These are phyloP conservation scores for Herpotrichia juniperi DNA, from an alignment of 2,329 filamentous ascomycete species.

Conservation along the genomic window DNA sequence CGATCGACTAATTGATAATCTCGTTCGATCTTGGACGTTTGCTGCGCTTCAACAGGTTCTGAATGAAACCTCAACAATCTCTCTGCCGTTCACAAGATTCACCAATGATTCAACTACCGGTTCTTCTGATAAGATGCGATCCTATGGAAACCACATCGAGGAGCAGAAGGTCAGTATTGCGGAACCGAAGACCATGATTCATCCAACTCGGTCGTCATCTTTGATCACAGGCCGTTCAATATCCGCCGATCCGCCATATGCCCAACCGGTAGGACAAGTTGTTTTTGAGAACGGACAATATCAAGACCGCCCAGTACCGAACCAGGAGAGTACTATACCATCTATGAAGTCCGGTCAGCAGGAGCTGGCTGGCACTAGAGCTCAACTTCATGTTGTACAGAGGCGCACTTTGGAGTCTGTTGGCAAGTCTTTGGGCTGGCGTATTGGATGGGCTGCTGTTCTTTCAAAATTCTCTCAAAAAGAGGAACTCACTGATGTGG, in stretches of 20 bases:
- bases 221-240: conserved; percentile 50
- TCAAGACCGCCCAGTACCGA: conserved; percentile 32
- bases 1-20: conserved; percentile 69
- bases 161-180: conserved; percentile 69
- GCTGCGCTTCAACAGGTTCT: conserved; percentile 77
- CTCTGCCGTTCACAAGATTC: conserved; percentile 65
- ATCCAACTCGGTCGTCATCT: conserved; percentile 69
- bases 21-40: conserved; percentile 80
- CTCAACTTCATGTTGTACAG: conserved; percentile 80
- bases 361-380: conserved; percentile 80
- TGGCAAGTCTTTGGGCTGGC: conserved; percentile 76
- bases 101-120: conserved; percentile 28
- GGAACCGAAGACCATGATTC: conserved; percentile 74
- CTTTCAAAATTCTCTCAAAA: conserved; percentile 28
- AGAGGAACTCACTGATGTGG: conserved; percentile 45
- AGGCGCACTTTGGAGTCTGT: conserved; percentile 78
- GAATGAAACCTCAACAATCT: conserved; percentile 73
- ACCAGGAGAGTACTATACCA: conserved; percentile 23
- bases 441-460: conserved; percentile 69
- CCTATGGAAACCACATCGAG: conserved; percentile 53
- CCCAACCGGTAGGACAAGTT: conserved; percentile 38
- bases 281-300: conserved; percentile 48
- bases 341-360: conserved; percentile 67
- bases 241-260: conserved; percentile 40
- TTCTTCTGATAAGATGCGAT: conserved; percentile 55